These are phyloP conservation scores for Ilyonectria mors-panacis DNA, from an alignment of 2,329 filamentous ascomycete genomes.

Conservation along the genomic window DNA sequence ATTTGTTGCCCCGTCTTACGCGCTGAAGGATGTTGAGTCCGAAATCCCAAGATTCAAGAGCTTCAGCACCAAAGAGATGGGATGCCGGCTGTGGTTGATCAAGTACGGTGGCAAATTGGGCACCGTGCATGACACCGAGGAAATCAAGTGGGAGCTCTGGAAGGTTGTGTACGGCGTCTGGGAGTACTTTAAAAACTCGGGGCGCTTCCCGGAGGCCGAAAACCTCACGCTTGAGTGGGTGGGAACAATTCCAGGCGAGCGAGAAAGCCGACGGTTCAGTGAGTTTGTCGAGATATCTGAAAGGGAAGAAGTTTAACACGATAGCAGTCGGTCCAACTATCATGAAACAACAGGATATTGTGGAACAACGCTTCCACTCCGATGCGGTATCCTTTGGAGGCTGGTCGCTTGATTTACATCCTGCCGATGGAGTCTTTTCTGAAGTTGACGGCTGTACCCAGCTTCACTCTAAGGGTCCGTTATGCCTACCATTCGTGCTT, in stretches of 20 bases:
- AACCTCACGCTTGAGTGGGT: constrained; percentile 47
- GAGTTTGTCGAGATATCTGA: constrained; percentile 10
- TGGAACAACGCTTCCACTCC: constrained; percentile 44
- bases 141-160: constrained; percentile 49
- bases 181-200: constrained; percentile 48
- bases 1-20: constrained; percentile 45
- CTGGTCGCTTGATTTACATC: constrained; percentile 47
- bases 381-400: constrained; percentile 45
- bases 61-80: constrained; percentile 46
- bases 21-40: constrained; percentile 41
- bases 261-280: constrained; percentile 45
- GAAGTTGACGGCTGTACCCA: constrained; percentile 47
- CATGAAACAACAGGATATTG: constrained; percentile 45
- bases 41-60: constrained; percentile 45
- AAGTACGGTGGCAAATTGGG: constrained; percentile 46
- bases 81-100: constrained; percentile 47
- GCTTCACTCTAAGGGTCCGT: constrained; percentile 41
- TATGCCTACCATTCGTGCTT: not conserved
- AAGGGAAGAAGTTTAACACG: not conserved
- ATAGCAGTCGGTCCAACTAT: constrained; percentile 41
- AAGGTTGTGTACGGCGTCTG: constrained; percentile 45
- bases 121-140: constrained; percentile 46
- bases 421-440: constrained; percentile 46
- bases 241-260: constrained; percentile 45
- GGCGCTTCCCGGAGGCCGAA: constrained; percentile 44